Base-by-base conservation (phyloP, 768 basidiomycete species). In the Boletus vinaceobasis region DNA sequence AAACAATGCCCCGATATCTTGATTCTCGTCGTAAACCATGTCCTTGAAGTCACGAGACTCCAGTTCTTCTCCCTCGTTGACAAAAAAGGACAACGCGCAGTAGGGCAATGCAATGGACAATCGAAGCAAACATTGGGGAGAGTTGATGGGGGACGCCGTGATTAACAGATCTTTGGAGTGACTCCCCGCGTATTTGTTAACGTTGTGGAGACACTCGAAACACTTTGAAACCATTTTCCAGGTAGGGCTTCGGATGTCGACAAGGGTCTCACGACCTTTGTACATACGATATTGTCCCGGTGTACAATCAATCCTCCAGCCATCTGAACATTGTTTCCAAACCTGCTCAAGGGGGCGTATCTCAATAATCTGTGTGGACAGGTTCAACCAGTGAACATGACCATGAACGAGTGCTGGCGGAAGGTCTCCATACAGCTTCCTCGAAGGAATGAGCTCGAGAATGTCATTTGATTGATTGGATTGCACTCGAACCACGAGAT, bases 1-100 rank as follows among this genome's bases (percentile, higher is more conserved):
- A 39, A 76, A 64, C 59, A 81, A 64, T 1, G 77, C 71, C 1
- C 75, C 76, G 8, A 64, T 56, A 0, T 65, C 74, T 52, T 79
- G 79, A 33, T 65, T 39, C 5, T 48, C 10, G 38, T 78, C 75
- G 10, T 77, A 61, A 17, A 74, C 60, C 67, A 75, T 77, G 19
- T 64, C 65, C 6, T 67, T 69, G 43, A 75, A 64, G 44, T 76
- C 75, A 13, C 47, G 55, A 26, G 72, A 77, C 52, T 78, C 70
- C 7, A 80, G 58, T 10, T 64, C 54, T 26, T 56, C 55, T 1
- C 31, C 4, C 0, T 31, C 11, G n/a, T 70, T 69, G 21, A 75
- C 37, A 44, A 72, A 69, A 48, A 80, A 80, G 3, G 68, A 61
- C 15, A 80, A 55, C 4, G 65, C 55, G 37, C 70, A 72, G 2